Conservation (phyloP, 768 basidiomycete species). For the Hirschioporus abietinus region DNA sequence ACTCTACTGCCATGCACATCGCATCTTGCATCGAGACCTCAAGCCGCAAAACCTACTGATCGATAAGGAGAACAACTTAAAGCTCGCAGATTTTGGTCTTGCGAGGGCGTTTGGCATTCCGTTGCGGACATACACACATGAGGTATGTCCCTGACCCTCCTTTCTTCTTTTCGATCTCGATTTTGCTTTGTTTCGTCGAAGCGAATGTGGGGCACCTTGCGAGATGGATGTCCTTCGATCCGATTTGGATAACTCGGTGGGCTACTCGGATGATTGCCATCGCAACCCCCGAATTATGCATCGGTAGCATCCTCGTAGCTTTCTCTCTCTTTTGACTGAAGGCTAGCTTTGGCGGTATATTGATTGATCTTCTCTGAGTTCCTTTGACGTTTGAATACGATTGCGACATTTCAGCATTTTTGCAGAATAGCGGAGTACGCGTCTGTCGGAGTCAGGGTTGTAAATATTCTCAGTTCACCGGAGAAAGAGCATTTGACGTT, state of each 20-base stretch:
- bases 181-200: neutral
- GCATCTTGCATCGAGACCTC: slow-evolving; percentile 94
- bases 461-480: too few relatives aligned
- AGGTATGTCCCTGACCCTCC: slow-evolving; percentile 45
- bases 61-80: slow-evolving; percentile 83
- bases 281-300: neutral
- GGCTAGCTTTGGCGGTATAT: neutral
- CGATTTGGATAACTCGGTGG: neutral
- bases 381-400: neutral
- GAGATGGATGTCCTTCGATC: neutral
- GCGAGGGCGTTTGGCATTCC: slow-evolving; percentile 98
- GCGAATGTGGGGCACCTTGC: neutral
- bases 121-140: slow-evolving; percentile 98
- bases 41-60: slow-evolving; percentile 97
- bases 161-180: slow-evolving; percentile 8
- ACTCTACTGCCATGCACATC: slow-evolving; percentile 90
- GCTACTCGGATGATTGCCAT: neutral
- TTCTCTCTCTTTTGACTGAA: neutral
- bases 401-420: too few relatives aligned
- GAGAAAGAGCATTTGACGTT: too few relatives aligned
- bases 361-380: neutral
- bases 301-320: neutral
- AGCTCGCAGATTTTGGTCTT: slow-evolving; percentile 94
- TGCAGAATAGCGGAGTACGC: too few relatives aligned
- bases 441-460: too few relatives aligned